Conservation (phyloP, 257 asterid genomes). For the Paulownia fortunei region DNA sequence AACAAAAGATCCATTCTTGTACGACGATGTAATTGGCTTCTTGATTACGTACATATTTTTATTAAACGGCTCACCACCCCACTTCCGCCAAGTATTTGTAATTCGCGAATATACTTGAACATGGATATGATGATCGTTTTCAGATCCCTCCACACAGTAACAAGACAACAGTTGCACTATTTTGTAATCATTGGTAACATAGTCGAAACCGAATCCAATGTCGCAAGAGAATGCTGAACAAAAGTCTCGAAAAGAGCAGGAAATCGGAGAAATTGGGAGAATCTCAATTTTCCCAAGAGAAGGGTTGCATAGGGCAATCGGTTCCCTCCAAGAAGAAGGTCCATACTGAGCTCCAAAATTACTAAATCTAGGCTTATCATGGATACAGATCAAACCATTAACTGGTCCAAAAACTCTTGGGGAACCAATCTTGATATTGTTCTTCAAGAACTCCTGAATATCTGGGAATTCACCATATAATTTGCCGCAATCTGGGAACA, state of each 20-base stretch:
- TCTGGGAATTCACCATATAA: background rate
- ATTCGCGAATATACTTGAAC: background rate
- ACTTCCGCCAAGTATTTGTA: background rate
- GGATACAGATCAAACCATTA: background rate
- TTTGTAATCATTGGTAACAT: background rate
- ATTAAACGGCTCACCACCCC: too few species aligned
- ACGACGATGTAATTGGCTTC: background rate
- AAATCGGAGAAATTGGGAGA: background rate
- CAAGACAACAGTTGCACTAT: background rate
- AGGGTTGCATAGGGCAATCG: background rate
- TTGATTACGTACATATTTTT: background rate
- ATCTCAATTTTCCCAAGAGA: background rate
- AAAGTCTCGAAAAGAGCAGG: background rate
- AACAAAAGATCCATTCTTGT: background rate
- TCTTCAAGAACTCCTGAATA: background rate
- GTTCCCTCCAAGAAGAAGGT: background rate
- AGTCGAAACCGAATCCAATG: background rate
- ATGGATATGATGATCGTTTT: background rate
- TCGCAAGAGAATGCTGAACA: background rate
- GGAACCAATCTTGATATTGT: background rate
- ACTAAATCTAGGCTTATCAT: background rate
- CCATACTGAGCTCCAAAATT: background rate
- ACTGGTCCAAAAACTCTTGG: background rate
- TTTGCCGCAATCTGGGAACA: background rate
- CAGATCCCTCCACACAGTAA: background rate